Percentiles rank a stretch among this genome's conserved stretches.
phyloP scores from a whole-genome alignment of 169 alveolate species.

The Cyclospora cayetanensis region DNA sequence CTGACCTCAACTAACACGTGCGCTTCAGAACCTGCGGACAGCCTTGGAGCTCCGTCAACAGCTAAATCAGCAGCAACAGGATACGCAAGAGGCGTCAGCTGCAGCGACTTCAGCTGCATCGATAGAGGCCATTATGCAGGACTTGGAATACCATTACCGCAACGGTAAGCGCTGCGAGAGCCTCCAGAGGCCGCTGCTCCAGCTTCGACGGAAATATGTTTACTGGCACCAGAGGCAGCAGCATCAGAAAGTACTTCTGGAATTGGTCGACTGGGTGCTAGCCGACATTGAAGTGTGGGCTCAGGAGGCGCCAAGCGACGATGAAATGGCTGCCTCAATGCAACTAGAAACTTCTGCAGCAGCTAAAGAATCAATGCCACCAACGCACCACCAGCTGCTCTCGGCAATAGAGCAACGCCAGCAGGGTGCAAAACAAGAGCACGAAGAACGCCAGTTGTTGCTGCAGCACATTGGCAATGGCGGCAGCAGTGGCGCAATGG shows the following conservation, averaged over 20 bases:
- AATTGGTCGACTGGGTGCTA: constrained; percentile 5
- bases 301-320: constrained; percentile 9
- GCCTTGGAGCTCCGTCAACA: constrained; percentile 4
- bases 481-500: neutral
- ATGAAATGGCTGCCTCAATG: neutral
- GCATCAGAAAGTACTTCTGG: neutral
- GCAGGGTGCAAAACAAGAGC: neutral
- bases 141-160: neutral
- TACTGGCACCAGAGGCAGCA: neutral
- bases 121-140: constrained; percentile 28
- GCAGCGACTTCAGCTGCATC: constrained; percentile 34
- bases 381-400: too few relatives aligned
- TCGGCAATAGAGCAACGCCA: neutral
- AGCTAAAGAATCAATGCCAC: neutral
- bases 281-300: constrained; percentile 48
- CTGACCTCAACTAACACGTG: too few relatives aligned
- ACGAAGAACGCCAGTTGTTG: neutral
- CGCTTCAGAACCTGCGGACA: constrained; percentile 23
- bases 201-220: constrained; percentile 11
- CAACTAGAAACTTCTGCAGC: neutral
- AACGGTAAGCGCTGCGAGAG: neutral
- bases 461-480: neutral
- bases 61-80: constrained; percentile 1
- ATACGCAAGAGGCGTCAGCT: constrained; percentile 24
- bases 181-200: neutral